A percentile compares a stretch with the other conserved stretches of the same genome.
These are phyloP conservation scores for Carex myosuroides DNA, from an alignment of 176 grass and related monocot species.

Conservation along the genomic window DNA sequence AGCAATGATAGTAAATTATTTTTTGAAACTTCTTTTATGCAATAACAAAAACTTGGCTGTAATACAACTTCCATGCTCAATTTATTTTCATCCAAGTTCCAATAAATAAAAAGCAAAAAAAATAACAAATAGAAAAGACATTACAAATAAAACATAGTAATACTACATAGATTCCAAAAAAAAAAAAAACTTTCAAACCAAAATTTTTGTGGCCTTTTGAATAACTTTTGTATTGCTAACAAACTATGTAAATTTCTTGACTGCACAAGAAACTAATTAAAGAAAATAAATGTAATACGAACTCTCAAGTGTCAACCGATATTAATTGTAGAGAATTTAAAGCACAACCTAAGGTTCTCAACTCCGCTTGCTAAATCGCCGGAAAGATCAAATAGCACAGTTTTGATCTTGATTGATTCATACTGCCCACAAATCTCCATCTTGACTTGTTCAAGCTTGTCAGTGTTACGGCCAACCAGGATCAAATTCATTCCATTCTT, in stretches of 20 bases:
- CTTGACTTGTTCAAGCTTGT: slow-evolving; percentile 46
- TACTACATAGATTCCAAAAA: background rate
- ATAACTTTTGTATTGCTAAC: background rate
- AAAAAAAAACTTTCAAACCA: background rate
- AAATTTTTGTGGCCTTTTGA: background rate
- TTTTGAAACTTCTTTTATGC: background rate
- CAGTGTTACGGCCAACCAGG: slow-evolving; percentile 60
- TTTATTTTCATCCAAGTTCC: background rate
- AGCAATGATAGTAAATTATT: background rate
- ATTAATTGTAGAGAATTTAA: background rate
- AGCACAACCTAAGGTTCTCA: slow-evolving; percentile 18
- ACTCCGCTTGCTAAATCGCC: slow-evolving; percentile 29
- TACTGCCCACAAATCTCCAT: slow-evolving; percentile 17
- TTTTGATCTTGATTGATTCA: slow-evolving; percentile 25
- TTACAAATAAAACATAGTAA: background rate
- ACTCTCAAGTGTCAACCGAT: background rate
- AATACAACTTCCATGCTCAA: too few relatives aligned
- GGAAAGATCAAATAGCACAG: slow-evolving; percentile 57
- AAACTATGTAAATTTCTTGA: background rate
- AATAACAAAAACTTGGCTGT: background rate
- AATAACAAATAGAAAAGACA: background rate
- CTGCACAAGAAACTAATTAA: background rate
- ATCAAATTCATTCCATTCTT: slow-evolving; percentile 40
- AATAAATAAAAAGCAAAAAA: background rate
- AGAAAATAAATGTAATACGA: background rate